These are phyloP conservation scores for Metschnikowia proteae DNA, from an alignment of 805 yeast genomes.

Conservation along the genomic window DNA sequence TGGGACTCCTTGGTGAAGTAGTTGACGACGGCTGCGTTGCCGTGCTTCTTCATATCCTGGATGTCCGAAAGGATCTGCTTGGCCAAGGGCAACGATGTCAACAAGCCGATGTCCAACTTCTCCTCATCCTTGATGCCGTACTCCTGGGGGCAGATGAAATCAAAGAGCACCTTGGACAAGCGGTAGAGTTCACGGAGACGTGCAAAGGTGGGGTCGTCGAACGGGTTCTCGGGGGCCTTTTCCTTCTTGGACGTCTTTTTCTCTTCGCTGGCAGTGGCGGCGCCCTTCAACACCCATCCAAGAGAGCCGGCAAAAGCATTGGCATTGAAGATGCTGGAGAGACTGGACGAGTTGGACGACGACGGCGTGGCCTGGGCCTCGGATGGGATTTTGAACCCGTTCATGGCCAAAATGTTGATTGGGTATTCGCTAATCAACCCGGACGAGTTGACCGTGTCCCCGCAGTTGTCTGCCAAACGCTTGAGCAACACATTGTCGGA, in stretches of 20 bases:
- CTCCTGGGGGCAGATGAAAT: conserved; percentile 97
- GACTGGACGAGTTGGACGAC: conserved; percentile 21
- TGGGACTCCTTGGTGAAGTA: conserved; percentile 97
- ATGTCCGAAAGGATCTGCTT: conserved; percentile 81
- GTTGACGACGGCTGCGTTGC: conserved; percentile 78
- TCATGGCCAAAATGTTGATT: conserved; percentile 69
- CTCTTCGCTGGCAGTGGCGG: conserved; percentile 18
- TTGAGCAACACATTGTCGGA: conserved; percentile 34
- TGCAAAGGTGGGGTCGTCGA: conserved; percentile 77
- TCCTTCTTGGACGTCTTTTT: conserved; percentile 12
- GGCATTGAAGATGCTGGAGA: conserved; percentile 18
- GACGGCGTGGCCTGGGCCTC: conserved; percentile 19
- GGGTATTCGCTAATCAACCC: conserved; percentile 69
- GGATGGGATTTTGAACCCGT: conserved; percentile 63
- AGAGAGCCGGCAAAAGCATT: conserved; percentile 57
- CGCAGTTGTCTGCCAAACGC: conserved; percentile 38
- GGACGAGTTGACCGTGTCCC: conserved; percentile 44
- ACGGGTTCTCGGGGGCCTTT: conserved; percentile 37
- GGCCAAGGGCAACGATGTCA: conserved; percentile 91
- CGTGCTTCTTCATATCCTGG: conserved; percentile 70
- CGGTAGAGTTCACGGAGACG: conserved; percentile 84
- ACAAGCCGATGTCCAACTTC: conserved; percentile 89
- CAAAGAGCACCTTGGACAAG: conserved; percentile 88
- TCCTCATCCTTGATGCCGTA: conserved; percentile 96
- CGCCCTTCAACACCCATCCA: conserved; percentile 65